These are phyloP conservation scores for Citrus medica DNA, from an alignment of 345 rosid genomes.

Conservation along the genomic window DNA sequence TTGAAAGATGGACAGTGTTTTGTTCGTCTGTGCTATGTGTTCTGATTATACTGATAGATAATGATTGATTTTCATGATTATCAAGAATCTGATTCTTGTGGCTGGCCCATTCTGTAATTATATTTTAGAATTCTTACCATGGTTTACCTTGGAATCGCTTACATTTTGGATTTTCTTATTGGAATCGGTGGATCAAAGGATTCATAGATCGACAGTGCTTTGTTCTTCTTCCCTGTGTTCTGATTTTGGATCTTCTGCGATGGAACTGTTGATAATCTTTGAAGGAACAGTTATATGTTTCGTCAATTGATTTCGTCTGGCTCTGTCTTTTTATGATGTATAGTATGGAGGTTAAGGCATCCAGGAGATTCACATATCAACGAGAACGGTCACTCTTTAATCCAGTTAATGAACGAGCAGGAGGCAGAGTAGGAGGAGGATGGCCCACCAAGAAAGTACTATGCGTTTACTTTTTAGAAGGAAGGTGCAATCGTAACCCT, in stretches of 20 bases:
- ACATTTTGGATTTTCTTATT: background rate
- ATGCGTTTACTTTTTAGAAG: conserved; percentile 18
- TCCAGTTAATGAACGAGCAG: background rate
- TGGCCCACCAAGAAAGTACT: background rate
- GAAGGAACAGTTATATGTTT: background rate
- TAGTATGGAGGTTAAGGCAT: conserved; percentile 1
- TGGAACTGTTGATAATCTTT: background rate
- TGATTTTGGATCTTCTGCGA: background rate
- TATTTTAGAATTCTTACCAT: background rate
- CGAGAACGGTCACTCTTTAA: background rate
- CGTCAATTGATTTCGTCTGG: background rate
- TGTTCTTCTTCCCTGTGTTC: background rate
- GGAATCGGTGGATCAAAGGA: background rate
- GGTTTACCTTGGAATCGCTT: background rate
- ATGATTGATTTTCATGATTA: too few species aligned
- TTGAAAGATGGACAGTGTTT: background rate
- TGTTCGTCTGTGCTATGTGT: background rate
- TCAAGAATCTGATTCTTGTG: background rate
- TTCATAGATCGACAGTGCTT: background rate
- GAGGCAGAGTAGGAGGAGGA: background rate
- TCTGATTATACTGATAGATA: too few species aligned
- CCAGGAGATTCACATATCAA: background rate
- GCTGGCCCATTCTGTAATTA: background rate
- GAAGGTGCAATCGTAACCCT: conserved; percentile 36
- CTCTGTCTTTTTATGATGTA: background rate